Base-by-base conservation (phyloP, 202 grass and related monocot genomes). In the Setaria italica region DNA sequence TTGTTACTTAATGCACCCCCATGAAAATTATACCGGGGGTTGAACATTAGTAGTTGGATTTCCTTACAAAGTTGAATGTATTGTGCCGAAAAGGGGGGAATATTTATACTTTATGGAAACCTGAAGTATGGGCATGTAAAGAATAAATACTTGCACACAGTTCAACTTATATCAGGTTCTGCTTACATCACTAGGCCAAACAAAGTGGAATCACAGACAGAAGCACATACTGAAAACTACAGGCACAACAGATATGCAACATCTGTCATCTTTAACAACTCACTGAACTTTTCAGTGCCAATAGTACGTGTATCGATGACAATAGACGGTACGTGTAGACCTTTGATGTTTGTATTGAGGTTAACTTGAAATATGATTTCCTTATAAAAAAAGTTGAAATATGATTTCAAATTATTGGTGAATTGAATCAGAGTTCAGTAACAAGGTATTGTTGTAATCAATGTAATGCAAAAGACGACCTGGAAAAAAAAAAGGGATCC, bases 41-140 rank as follows among this genome's bases (percentile, higher is more conserved):
- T 77, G 11, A 56, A 70, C 0, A 9, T 71, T 82, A 72, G 56
- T 49, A 58, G 53, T 87, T 41, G 62, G 21, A 84, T 68, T 53
- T 34, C 53, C 70, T 25, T 74, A 20, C 62, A 11, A 70, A 80
- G 46, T 63, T 75, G 62, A 74, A 64, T 87, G 79, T 65, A 72
- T 59, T 82, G 21, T 63, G 30, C 20, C 3, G 10, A 45, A 69
- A 37, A 11, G 2, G 9, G 37, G 21, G 20, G 37, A 66, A 39
- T 82, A 55, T 80, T 35, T 68, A 15, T 77, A 7, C 45, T 54
- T 41, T 50, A 46, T 46, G 19, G 21, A 64, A 78, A 64, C 19
- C 68, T 76, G 35, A 46, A 79, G 0, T 67, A 34, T 34, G 74
- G 50, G 51, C 45, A 84, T 63, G 46, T 54, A 50, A 76, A 67